phyloP scores from a whole-genome alignment of 2,329 filamentous ascomycete genomes.

The Sclerotinia minor region DNA sequence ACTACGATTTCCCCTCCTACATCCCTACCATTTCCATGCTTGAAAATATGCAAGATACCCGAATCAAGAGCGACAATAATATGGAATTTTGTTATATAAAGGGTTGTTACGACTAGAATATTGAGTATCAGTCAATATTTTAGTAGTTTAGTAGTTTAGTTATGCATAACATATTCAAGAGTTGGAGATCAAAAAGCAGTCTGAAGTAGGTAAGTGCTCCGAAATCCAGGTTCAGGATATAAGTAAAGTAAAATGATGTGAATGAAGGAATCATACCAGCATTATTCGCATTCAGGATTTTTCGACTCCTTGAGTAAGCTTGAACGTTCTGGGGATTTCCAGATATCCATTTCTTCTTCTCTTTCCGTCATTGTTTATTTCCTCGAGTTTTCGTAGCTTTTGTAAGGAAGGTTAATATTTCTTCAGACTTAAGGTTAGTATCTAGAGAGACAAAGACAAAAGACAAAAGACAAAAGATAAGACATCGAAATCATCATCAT shows the following conservation, averaged over 20 bases:
- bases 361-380: neutral
- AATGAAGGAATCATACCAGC: neutral
- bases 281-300: neutral
- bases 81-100: neutral
- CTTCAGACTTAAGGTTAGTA: too few relatives aligned
- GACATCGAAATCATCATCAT: too few relatives aligned
- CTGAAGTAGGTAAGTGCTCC: too few relatives aligned
- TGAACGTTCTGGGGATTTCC: neutral
- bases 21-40: neutral
- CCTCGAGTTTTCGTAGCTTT: too few relatives aligned
- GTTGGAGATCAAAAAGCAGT: too few relatives aligned
- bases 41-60: neutral
- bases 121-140: neutral
- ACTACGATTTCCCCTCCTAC: neutral
- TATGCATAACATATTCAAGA: too few relatives aligned
- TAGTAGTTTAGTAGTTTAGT: neutral
- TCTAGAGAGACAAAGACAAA: too few relatives aligned
- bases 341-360: neutral
- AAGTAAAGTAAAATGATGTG: neutral
- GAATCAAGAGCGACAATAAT: neutral
- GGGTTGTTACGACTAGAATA: neutral
- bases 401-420: too few relatives aligned
- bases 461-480: too few relatives aligned
- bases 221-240: too few relatives aligned
- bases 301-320: neutral